A percentile compares a stretch with the other conserved stretches of the same genome.
Evolutionary conservation across 441 rosid species (phyloP).

Genomic region (Populus hybrid): DNA sequence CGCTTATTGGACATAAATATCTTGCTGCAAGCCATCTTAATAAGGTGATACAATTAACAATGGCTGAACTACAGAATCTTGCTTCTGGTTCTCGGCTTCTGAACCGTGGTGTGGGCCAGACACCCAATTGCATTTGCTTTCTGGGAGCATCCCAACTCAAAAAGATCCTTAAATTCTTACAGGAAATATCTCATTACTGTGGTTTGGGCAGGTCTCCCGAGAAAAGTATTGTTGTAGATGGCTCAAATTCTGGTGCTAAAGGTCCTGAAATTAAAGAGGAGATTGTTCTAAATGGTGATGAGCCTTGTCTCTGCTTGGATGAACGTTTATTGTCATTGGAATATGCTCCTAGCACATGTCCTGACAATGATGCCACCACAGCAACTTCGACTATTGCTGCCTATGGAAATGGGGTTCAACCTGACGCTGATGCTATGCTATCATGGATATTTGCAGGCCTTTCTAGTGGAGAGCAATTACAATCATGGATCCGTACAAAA

Average conservation of each 20-base stretch:
- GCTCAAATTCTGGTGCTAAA: slow-evolving; percentile 32
- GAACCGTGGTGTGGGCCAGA: slow-evolving; percentile 54
- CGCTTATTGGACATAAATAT: slow-evolving; percentile 67
- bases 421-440: slow-evolving; percentile 51
- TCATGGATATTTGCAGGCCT: slow-evolving; percentile 88
- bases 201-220: slow-evolving; percentile 70
- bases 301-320: slow-evolving; percentile 56
- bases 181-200: slow-evolving; percentile 75
- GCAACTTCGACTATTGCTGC: slow-evolving; percentile 31
- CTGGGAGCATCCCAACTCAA: slow-evolving; percentile 73
- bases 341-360: slow-evolving; percentile 23
- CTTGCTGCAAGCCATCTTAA: slow-evolving; percentile 72
- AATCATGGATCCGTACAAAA: slow-evolving; percentile 56
- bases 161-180: slow-evolving; percentile 83
- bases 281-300: slow-evolving; percentile 58
- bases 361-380: slow-evolving; percentile 27
- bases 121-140: slow-evolving; percentile 76
- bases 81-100: slow-evolving; percentile 59
- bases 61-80: slow-evolving; percentile 71
- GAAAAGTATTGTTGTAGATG: slow-evolving; percentile 44
- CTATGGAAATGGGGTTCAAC: slow-evolving; percentile 30
- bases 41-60: slow-evolving; percentile 67
- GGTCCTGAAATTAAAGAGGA: slow-evolving; percentile 48
- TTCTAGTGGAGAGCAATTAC: slow-evolving; percentile 63
- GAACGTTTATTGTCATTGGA: slow-evolving; percentile 46